phyloP scores from a whole-genome alignment of 495 filamentous ascomycete species.

The Penicillium ucsense region DNA sequence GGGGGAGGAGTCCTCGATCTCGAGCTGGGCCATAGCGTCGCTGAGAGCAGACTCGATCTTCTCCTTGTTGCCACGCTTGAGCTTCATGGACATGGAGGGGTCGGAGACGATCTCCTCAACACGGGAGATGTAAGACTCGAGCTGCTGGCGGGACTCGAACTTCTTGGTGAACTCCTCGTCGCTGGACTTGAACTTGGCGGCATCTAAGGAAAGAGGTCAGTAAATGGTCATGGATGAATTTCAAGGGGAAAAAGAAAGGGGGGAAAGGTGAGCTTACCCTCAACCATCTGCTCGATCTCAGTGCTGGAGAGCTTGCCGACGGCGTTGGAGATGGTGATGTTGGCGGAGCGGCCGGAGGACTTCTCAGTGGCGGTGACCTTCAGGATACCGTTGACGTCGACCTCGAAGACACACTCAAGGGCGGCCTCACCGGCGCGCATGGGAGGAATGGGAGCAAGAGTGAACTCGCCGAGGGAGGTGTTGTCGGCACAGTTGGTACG shows the following conservation, averaged over 20 bases:
- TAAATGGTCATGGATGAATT: background rate
- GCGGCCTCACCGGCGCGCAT: constrained; percentile 98
- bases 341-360: constrained; percentile 93
- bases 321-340: constrained; percentile 99
- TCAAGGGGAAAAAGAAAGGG: background rate
- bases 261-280: constrained; percentile 43
- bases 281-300: constrained; percentile 98
- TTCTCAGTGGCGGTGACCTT: constrained; percentile 99
- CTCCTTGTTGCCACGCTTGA: constrained; percentile 98
- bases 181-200: constrained; percentile 96
- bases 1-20: constrained; percentile 76
- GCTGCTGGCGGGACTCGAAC: constrained; percentile 96
- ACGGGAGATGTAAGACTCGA: constrained; percentile 97
- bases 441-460: constrained; percentile 87
- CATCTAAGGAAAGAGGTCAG: constrained; percentile 46
- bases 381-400: constrained; percentile 99
- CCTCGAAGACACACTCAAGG: constrained; percentile 97
- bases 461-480: constrained; percentile 98
- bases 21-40: constrained; percentile 78
- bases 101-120: constrained; percentile 98
- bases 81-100: constrained; percentile 88
- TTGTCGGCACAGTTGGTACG: constrained; percentile 99
- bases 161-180: constrained; percentile 99
- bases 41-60: constrained; percentile 93
- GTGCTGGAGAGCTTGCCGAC: constrained; percentile 92